A percentile compares a stretch with the other conserved stretches of the same genome.
phyloP scores from a whole-genome alignment of 805 yeast species.

The Tetrapisispora fleetii region DNA sequence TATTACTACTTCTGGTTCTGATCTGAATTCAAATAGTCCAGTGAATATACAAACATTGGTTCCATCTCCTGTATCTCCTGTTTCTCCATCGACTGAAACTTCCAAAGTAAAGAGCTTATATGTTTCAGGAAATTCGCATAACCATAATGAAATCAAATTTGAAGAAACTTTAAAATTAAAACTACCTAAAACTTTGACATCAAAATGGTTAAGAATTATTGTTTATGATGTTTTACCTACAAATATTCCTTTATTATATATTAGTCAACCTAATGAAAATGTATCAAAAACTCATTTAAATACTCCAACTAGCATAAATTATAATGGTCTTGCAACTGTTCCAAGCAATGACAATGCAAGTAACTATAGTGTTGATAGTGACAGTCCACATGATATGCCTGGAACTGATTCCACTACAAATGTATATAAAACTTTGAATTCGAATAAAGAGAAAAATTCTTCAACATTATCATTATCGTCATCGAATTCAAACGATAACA shows the following conservation, averaged over 20 bases:
- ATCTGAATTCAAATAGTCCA: neutral
- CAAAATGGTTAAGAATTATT: constrained; percentile 22
- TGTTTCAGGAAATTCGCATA: neutral
- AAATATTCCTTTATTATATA: constrained; percentile 5
- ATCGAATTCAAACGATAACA: constrained; percentile 1
- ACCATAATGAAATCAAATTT: constrained; percentile 13
- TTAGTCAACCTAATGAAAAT: neutral
- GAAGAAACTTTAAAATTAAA: constrained; percentile 20
- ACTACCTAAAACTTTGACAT: constrained; percentile 19
- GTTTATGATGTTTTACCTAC: constrained; percentile 22
- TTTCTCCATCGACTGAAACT: neutral
- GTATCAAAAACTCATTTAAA: neutral
- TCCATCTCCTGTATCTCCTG: neutral
- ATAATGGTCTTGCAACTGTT: neutral
- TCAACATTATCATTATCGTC: constrained; percentile 1
- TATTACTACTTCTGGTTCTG: neutral
- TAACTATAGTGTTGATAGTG: neutral
- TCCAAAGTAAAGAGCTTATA: too few species aligned
- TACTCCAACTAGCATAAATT: too few species aligned
- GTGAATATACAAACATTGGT: neutral
- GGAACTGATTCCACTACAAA: neutral
- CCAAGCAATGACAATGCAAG: neutral
- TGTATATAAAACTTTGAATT: neutral
- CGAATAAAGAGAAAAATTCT: neutral
- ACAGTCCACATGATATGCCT: neutral